These are phyloP conservation scores for Cinchona pubescens DNA, from an alignment of 257 asterid genomes.

Conservation along the genomic window DNA sequence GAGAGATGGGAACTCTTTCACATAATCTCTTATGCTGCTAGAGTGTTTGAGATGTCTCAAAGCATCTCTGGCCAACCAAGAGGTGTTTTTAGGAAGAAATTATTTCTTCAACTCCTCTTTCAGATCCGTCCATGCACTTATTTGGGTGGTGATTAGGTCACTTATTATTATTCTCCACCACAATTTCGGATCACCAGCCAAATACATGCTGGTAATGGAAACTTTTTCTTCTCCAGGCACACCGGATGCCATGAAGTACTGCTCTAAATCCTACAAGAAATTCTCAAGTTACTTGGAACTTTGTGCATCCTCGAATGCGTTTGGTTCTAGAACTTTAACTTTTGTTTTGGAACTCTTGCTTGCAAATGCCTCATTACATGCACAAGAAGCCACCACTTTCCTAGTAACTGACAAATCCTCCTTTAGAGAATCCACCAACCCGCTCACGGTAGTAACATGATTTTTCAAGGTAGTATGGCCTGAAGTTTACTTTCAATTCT, in stretches of 20 bases:
- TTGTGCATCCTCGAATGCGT: neutral
- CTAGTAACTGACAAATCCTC: too few relatives aligned
- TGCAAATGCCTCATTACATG: too few relatives aligned
- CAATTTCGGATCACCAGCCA: neutral
- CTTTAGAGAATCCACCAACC: too few relatives aligned
- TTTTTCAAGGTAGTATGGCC: too few relatives aligned
- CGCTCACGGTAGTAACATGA: too few relatives aligned
- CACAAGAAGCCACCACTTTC: too few relatives aligned
- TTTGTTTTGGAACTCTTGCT: too few relatives aligned
- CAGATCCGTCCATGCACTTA: neutral
- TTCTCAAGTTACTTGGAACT: neutral
- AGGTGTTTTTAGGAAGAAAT: neutral
- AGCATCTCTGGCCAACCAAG: neutral
- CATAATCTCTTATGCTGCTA: neutral
- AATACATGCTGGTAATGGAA: neutral
- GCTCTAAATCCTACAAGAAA: neutral
- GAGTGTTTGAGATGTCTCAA: neutral
- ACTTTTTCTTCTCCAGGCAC: too few relatives aligned
- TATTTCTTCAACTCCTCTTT: neutral
- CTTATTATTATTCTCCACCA: neutral
- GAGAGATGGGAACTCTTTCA: neutral
- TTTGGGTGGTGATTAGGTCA: neutral
- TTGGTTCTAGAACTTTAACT: too few relatives aligned
- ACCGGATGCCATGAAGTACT: too few relatives aligned
- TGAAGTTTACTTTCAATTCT: too few relatives aligned